These are phyloP conservation scores for Hortiboletus flavorubellus DNA, from an alignment of 768 basidiomycete species.

Conservation along the genomic window DNA sequence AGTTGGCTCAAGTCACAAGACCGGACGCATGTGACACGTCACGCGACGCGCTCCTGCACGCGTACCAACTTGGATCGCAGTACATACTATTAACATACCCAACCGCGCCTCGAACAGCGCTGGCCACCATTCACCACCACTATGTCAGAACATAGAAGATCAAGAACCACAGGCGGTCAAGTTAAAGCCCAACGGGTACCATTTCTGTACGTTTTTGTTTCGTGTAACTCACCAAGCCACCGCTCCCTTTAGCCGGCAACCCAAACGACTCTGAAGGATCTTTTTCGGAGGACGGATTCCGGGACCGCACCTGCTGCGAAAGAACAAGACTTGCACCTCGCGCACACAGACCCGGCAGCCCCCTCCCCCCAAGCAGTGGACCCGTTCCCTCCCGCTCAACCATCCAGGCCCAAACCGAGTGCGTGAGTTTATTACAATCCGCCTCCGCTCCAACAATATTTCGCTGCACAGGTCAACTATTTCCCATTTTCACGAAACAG, in stretches of 20 bases:
- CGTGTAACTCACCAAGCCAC: slow-evolving; percentile 7
- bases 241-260: slow-evolving; percentile 8
- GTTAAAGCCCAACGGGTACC: slow-evolving; percentile 19
- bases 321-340: not conserved
- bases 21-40: slow-evolving; percentile 17
- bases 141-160: slow-evolving; percentile 28
- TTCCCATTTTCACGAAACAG: slow-evolving; percentile 24
- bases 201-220: not conserved
- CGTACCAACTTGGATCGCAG: not conserved
- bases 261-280: slow-evolving; percentile 29
- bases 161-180: slow-evolving; percentile 12
- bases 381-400: not conserved
- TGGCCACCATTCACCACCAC: not conserved
- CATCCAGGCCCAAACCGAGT: slow-evolving; percentile 14
- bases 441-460: not conserved
- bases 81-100: not conserved
- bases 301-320: not conserved
- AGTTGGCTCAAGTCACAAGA: slow-evolving; percentile 1
- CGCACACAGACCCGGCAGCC: not conserved
- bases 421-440: slow-evolving; percentile 8
- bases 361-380: not conserved
- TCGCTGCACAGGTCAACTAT: slow-evolving; percentile 22
- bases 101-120: not conserved
- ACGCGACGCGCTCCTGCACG: slow-evolving; percentile 23
- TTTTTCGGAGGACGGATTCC: slow-evolving; percentile 19